Evolutionary conservation across 441 rosid genomes (phyloP).

Genomic region (Raphanus hybrid): DNA sequence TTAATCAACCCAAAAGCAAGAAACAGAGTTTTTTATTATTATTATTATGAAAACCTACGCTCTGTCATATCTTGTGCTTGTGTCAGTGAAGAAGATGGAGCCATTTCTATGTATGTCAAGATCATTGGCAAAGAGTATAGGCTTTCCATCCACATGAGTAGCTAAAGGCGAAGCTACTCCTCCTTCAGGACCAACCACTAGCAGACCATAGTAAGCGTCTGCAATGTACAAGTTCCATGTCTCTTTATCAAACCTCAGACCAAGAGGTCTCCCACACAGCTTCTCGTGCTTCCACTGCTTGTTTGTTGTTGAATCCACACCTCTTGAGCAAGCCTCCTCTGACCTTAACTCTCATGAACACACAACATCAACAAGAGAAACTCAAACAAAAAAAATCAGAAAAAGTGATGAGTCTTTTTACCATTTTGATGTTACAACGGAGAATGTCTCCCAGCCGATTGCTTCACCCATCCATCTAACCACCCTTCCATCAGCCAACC

Average conservation of each 20-base stretch:
- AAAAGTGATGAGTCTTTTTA: constrained; percentile 48
- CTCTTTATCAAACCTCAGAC: constrained; percentile 74
- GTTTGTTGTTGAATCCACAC: constrained; percentile 79
- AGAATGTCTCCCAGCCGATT: constrained; percentile 92
- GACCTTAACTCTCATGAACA: constrained; percentile 57
- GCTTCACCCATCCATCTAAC: constrained; percentile 96
- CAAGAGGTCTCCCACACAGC: constrained; percentile 86
- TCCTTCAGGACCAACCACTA: constrained; percentile 83
- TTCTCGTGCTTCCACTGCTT: constrained; percentile 97
- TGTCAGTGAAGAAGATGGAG: constrained; percentile 93
- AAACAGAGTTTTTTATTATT: not conserved
- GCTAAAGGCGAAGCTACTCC: constrained; percentile 79
- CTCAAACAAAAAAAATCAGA: too few species aligned
- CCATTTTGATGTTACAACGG: constrained; percentile 77
- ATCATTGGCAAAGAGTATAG: constrained; percentile 90
- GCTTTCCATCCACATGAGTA: constrained; percentile 66
- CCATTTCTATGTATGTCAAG: constrained; percentile 87
- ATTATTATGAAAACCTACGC: constrained; percentile 52
- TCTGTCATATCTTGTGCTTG: constrained; percentile 86
- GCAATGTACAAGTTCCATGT: constrained; percentile 82
- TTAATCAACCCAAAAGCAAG: not conserved
- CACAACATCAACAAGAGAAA: constrained; percentile 19
- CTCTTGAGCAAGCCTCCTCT: constrained; percentile 71
- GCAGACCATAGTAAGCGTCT: constrained; percentile 86
- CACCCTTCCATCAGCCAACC: constrained; percentile 90